Percentiles rank a stretch among this genome's conserved stretches.
Evolutionary conservation across 2,329 filamentous ascomycete species (phyloP).

Genomic region (Sporothrix schenckii): DNA sequence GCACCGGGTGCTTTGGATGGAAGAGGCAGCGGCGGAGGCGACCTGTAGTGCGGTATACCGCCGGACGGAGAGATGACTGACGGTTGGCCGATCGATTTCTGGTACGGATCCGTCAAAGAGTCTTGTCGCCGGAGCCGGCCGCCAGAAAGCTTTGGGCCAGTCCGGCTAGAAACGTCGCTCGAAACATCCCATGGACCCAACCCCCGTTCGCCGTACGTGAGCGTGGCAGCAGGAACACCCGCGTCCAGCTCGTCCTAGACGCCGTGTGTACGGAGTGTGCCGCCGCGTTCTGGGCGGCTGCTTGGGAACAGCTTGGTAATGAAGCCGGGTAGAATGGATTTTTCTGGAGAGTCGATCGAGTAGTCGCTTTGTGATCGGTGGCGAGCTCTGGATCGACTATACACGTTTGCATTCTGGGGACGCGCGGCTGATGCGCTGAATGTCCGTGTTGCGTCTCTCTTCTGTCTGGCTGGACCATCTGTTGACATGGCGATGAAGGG

Average conservation of each 20-base stretch:
- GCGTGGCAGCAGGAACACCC: no score
- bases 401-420: background rate
- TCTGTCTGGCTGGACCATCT: conserved; percentile 6
- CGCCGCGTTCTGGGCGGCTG: conserved; percentile 54
- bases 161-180: background rate
- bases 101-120: conserved; percentile 14
- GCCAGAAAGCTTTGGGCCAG: background rate
- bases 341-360: background rate
- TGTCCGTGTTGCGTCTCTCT: conserved; percentile 1
- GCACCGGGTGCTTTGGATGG: background rate
- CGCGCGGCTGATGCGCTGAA: background rate
- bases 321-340: conserved; percentile 37
- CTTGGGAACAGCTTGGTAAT: conserved; percentile 54
- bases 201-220: background rate
- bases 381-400: background rate
- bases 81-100: background rate
- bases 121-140: background rate
- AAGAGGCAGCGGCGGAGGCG: background rate
- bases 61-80: background rate
- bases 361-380: background rate
- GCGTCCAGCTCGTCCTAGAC: conserved; percentile 30
- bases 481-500: background rate
- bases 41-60: background rate
- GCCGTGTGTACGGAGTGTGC: conserved; percentile 47
- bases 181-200: background rate